Conservation (phyloP, 768 basidiomycete genomes). For the Pleurotus giganteus region DNA sequence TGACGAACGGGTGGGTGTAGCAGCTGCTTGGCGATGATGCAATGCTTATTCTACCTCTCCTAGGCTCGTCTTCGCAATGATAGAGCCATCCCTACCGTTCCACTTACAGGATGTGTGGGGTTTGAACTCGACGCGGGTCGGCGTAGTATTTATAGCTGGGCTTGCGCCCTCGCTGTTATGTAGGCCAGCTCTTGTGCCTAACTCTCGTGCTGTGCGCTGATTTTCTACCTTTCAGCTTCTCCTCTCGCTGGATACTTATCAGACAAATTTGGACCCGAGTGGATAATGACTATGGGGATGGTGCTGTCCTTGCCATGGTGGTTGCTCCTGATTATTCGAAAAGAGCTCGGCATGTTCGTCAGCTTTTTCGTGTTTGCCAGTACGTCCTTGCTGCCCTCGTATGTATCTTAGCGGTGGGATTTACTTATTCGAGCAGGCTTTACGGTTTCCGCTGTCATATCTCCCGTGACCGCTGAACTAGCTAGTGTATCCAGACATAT, state of each 20-base stretch:
- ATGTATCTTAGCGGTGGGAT: not conserved
- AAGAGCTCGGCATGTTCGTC: conserved; percentile 47
- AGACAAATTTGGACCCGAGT: conserved; percentile 58
- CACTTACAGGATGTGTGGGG: conserved; percentile 50
- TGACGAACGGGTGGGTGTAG: conserved; percentile 51
- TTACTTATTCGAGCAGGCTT: conserved; percentile 41
- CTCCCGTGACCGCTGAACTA: conserved; percentile 66
- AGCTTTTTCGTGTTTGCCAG: conserved; percentile 50
- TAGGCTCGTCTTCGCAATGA: conserved; percentile 46
- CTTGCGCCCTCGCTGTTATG: conserved; percentile 66
- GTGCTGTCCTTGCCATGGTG: conserved; percentile 64
- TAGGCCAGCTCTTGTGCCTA: conserved; percentile 26
- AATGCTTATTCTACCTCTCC: not conserved
- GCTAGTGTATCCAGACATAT: conserved; percentile 55
- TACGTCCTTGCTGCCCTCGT: conserved; percentile 25
- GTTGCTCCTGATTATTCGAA: conserved; percentile 46
- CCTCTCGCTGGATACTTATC: conserved; percentile 56
- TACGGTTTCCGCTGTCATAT: conserved; percentile 55
- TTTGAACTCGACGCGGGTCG: conserved; percentile 49
- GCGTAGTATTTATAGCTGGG: conserved; percentile 65
- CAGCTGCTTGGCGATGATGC: conserved; percentile 1
- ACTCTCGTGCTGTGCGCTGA: not conserved
- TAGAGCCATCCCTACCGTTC: conserved; percentile 58
- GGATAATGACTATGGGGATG: conserved; percentile 46
- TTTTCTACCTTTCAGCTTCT: conserved; percentile 39